Evolutionary conservation across 306 rosid species (phyloP).

Genomic region (Lathyrus oleraceus): DNA sequence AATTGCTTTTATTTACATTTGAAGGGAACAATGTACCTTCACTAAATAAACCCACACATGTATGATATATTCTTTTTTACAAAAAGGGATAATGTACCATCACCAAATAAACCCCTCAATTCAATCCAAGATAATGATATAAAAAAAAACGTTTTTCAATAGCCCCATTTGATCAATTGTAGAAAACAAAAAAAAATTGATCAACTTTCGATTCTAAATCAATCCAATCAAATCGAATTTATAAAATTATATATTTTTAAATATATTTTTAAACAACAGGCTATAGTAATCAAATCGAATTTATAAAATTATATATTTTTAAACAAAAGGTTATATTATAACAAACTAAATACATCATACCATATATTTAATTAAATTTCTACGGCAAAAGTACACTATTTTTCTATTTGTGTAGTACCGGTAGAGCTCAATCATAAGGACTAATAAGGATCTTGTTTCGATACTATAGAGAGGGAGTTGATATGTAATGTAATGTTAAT

Average conservation of each 20-base stretch:
- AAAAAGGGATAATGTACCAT: background rate
- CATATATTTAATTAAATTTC: too few species aligned
- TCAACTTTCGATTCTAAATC: background rate
- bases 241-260: background rate
- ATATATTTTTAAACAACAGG: background rate
- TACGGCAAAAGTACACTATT: too few species aligned
- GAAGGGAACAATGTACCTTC: background rate
- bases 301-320: background rate
- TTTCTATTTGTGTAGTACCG: too few species aligned
- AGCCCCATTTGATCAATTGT: background rate
- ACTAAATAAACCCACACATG: background rate
- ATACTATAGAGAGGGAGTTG: too few species aligned
- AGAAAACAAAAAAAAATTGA: background rate
- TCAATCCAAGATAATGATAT: background rate
- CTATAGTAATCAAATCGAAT: background rate
- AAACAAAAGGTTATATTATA: too few species aligned
- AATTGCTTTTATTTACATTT: background rate
- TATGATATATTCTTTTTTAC: background rate
- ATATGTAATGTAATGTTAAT: too few species aligned
- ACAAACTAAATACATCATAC: too few species aligned
- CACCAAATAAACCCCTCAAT: background rate
- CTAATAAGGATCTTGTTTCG: too few species aligned
- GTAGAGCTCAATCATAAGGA: too few species aligned
- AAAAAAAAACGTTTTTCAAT: background rate
- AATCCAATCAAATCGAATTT: background rate